Conservation (phyloP, 2,329 filamentous ascomycete species). For the Paraphoma sp. region DNA sequence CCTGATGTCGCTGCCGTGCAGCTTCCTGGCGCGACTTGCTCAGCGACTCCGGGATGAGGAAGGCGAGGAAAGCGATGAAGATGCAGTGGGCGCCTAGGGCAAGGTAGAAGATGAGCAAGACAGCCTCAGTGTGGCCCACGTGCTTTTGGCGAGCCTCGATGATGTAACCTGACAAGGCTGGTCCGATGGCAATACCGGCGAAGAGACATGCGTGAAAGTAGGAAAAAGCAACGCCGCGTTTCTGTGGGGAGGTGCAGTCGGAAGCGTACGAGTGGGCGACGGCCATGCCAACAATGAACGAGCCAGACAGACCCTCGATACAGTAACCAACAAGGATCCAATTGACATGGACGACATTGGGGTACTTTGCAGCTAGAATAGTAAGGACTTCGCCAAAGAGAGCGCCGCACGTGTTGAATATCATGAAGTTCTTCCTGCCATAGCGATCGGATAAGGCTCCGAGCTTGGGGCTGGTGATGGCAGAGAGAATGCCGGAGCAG, state of each 20-base stretch:
- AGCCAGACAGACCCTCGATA: conserved; percentile 84
- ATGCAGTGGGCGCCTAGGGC: conserved; percentile 73
- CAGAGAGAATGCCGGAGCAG: conserved; percentile 77
- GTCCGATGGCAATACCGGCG: conserved; percentile 85
- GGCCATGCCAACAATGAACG: conserved; percentile 83
- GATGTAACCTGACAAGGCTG: conserved; percentile 79
- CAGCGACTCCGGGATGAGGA: conserved; percentile 84
- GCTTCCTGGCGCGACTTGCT: conserved; percentile 72
- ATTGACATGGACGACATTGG: conserved; percentile 75
- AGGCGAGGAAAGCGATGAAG: conserved; percentile 74
- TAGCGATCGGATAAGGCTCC: conserved; percentile 87
- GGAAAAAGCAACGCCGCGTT: conserved; percentile 82
- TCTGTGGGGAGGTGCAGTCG: conserved; percentile 83
- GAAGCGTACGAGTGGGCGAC: conserved; percentile 85
- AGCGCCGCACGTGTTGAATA: conserved; percentile 75
- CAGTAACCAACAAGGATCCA: conserved; percentile 79
- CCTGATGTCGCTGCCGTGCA: conserved; percentile 72
- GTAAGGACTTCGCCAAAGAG: conserved; percentile 77
- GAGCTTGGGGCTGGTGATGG: conserved; percentile 80
- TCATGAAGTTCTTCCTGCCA: conserved; percentile 77
- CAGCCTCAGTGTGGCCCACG: conserved; percentile 66
- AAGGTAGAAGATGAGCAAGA: conserved; percentile 85
- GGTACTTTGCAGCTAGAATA: conserved; percentile 77
- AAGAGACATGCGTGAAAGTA: conserved; percentile 92
- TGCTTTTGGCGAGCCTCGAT: conserved; percentile 61